Evolutionary conservation across 2,329 filamentous ascomycete species (phyloP), one percentile per base, ranked within the genome.

Genomic region (Xylaria sp.): DNA sequence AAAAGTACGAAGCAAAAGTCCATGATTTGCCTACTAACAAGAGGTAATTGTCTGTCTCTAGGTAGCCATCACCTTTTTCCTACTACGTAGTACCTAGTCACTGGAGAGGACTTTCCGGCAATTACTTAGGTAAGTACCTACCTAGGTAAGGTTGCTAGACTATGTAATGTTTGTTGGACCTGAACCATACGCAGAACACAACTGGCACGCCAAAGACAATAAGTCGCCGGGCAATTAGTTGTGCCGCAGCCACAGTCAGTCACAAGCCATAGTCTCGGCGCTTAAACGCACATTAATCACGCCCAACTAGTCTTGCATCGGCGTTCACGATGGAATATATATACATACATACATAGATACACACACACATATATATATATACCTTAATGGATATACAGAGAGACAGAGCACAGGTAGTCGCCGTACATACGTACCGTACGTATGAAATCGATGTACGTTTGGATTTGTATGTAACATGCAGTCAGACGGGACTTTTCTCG

Each of bases 401-500:
- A 25, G 23, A n/a, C n/a, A 25, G 23, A 25, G 41, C 18, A n/a
- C 18, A 46, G 3, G 15, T 46, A n/a, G 41, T 18, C 8, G 15
- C 18, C 48, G 6, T 51, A 25, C 20, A 23, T 13, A 25, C n/a
- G n/a, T n/a, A n/a, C n/a, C n/a, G n/a, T 51, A 25, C 20, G 48
- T 13, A 25, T 23, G 18, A 7, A n/a, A 48, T n/a, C 2, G 10
- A 13, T 31, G 23, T 52, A 20, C 20, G 25, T 25, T 3, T 15
- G 20, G 9, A 52, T 48, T 12, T n/a, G 15, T 1, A 20, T 31
- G 7, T 31, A 57, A n/a, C n/a, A n/a, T 57, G 37, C 37, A 57
- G 55, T 57, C 55, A 57, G 37, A 57, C 37, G 55, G 55, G 13
- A n/a, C 37, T 44, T 37, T 57, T 28, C 15, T 57, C 55, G 55